Conservation (phyloP, 2,329 filamentous ascomycete species). For the Aspergillaceae sp. region DNA sequence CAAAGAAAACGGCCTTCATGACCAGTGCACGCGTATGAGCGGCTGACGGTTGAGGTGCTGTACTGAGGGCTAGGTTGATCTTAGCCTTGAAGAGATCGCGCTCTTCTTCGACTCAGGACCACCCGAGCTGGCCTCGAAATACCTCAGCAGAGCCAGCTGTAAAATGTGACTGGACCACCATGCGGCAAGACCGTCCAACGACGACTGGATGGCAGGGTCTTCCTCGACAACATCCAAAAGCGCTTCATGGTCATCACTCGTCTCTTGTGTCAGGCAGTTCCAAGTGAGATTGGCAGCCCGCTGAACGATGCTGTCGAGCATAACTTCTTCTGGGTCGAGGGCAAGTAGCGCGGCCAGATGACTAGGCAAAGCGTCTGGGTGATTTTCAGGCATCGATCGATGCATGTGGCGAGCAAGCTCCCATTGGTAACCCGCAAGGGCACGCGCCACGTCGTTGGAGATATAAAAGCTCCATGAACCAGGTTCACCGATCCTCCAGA, state of each 20-base stretch:
- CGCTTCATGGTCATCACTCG: conserved; percentile 54
- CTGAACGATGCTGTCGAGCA: conserved; percentile 69
- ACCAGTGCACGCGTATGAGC: conserved; percentile 53
- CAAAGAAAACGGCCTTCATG: conserved; percentile 51
- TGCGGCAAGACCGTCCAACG: conserved; percentile 80
- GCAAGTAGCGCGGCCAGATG: conserved; percentile 69
- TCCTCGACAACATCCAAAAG: conserved; percentile 77
- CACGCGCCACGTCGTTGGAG: conserved; percentile 62
- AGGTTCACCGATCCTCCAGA: conserved; percentile 66
- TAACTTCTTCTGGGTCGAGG: conserved; percentile 71
- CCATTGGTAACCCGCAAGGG: conserved; percentile 70
- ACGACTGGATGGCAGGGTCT: conserved; percentile 74
- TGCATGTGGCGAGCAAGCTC: conserved; percentile 63
- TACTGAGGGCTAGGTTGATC: conserved; percentile 60
- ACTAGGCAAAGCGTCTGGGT: conserved; percentile 61
- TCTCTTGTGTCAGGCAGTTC: conserved; percentile 66
- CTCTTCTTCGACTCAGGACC: conserved; percentile 34
- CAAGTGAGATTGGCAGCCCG: conserved; percentile 84
- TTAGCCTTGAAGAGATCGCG: conserved; percentile 40
- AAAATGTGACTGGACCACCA: conserved; percentile 77
- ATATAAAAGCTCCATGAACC: conserved; percentile 56
- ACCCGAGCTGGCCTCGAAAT: conserved; percentile 49
- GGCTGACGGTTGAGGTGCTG: conserved; percentile 69
- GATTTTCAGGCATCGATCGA: conserved; percentile 38
- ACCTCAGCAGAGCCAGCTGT: conserved; percentile 58